Conservation (phyloP, 805 yeast genomes). For the Candida maris region DNA sequence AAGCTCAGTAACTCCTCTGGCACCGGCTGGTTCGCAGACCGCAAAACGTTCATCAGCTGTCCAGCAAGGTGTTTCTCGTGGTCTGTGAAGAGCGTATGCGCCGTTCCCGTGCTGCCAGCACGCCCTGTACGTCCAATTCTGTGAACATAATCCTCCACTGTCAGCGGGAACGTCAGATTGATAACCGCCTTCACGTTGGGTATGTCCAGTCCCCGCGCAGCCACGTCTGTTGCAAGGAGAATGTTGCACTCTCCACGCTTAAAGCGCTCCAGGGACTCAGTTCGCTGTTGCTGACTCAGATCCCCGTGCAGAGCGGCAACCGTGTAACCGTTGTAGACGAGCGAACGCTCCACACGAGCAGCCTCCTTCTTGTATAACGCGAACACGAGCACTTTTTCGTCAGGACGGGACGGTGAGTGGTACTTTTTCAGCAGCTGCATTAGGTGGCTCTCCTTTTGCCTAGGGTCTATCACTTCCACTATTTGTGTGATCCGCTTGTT, state of each 20-base stretch:
- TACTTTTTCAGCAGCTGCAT: slow-evolving; percentile 70
- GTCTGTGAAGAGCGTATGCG: slow-evolving; percentile 94
- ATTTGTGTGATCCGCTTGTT: slow-evolving; percentile 90
- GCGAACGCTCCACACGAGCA: slow-evolving; percentile 74
- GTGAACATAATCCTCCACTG: slow-evolving; percentile 95
- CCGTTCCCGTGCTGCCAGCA: slow-evolving; percentile 93
- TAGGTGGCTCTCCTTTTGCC: slow-evolving; percentile 73
- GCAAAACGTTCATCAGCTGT: slow-evolving; percentile 83
- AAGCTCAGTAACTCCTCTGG: slow-evolving; percentile 93
- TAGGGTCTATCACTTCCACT: slow-evolving; percentile 87
- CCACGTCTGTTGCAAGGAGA: slow-evolving; percentile 95
- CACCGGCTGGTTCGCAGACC: slow-evolving; percentile 92
- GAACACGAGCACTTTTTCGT: slow-evolving; percentile 86
- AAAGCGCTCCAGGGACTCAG: slow-evolving; percentile 79
- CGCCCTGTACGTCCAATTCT: slow-evolving; percentile 98
- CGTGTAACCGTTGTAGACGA: slow-evolving; percentile 66
- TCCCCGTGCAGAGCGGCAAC: slow-evolving; percentile 98
- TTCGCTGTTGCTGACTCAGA: slow-evolving; percentile 86
- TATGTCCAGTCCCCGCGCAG: slow-evolving; percentile 96
- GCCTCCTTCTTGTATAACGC: slow-evolving; percentile 98
- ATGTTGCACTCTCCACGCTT: slow-evolving; percentile 74
- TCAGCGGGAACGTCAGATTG: slow-evolving; percentile 92
- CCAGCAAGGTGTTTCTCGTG: slow-evolving; percentile 96
- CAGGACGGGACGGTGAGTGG: slow-evolving; percentile 56
- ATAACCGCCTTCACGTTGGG: slow-evolving; percentile 96